phyloP scores from a whole-genome alignment of 345 rosid genomes.

The Euphorbia tirucalli region DNA sequence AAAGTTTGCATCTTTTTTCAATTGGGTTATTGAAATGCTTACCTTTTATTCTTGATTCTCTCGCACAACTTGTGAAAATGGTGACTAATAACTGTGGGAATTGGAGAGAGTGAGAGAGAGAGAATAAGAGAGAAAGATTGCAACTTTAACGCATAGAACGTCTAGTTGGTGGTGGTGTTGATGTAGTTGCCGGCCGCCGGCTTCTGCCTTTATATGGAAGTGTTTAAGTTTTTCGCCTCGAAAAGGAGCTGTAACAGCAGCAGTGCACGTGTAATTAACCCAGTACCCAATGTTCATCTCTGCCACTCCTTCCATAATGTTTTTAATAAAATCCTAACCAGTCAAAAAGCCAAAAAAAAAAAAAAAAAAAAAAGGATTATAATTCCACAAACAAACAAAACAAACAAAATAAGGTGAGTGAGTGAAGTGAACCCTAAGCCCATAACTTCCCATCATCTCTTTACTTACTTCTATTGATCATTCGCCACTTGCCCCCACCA shows the following conservation, averaged over 20 bases:
- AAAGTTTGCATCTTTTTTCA: background rate
- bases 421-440: constrained; percentile 16
- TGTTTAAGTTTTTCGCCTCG: constrained; percentile 44
- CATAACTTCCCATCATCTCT: constrained; percentile 13
- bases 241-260: constrained; percentile 53
- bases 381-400: constrained; percentile 20
- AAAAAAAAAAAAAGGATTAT: too few species aligned
- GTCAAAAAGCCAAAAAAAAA: constrained; percentile 5
- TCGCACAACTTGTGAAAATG: too few species aligned
- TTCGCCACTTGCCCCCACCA: constrained; percentile 36
- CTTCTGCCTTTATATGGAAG: constrained; percentile 20
- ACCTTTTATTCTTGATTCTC: constrained; percentile 21
- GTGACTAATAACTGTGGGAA: constrained; percentile 13
- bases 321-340: constrained; percentile 29
- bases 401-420: background rate
- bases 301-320: constrained; percentile 19
- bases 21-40: background rate
- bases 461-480: constrained; percentile 24
- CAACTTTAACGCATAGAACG: constrained; percentile 18
- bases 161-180: constrained; percentile 15
- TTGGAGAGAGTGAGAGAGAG: constrained; percentile 6
- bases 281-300: constrained; percentile 52
- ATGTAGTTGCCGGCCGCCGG: too few species aligned
- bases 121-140: background rate
- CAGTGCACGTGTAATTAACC: constrained; percentile 48